Evolutionary conservation across 2,329 filamentous ascomycete genomes (phyloP), one percentile per base, ranked within the genome.

Genomic region (Aspergillus bombycis): DNA sequence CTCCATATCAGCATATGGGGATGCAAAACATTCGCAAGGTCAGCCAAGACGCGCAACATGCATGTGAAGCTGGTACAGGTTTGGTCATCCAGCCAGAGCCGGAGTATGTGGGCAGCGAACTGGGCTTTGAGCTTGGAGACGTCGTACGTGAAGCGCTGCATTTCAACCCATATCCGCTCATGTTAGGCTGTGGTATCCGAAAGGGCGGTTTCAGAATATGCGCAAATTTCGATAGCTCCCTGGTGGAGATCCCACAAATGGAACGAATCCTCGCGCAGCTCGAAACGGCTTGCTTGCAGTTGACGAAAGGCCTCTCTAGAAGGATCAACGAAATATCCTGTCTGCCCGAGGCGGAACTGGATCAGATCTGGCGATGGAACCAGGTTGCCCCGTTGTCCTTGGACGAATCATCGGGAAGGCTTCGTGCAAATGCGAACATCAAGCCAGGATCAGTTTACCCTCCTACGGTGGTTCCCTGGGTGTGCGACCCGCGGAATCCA

Each of bases 131-230:
- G 10, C 52, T 68, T 12, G 77, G 74, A 28, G 78, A 80, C 61
- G 74, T 76, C 10, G 74, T 76, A 3, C 72, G 66, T 11, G 75
- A 77, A 58, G 75, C 75, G 1, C 70, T 73, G 56, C 79, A 81
- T 62, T 82, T 82, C 70, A 83, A 82, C 59, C 77, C 81, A 0
- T 84, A 84, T 63, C 79, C 82, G 5, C 74, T 84, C 2, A 85
- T 84, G 83, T 64, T 84, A 26, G 82, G 75, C 3, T 83, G 76
- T 67, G 80, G 79, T 6, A 78, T 83, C 7, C 72, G 73, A 26
- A 79, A 78, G 62, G 76, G 68, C 1, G 80, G 81, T 1, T 79
- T 84, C 60, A 70, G 79, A 61, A 75, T 82, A 12, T 79, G 77
- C 26, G 80, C 80, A 2, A 82, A 76, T 65, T 82, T 82, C 43